Conservation (phyloP, 1,139 yeast genomes). For the Candida tropicalis region DNA sequence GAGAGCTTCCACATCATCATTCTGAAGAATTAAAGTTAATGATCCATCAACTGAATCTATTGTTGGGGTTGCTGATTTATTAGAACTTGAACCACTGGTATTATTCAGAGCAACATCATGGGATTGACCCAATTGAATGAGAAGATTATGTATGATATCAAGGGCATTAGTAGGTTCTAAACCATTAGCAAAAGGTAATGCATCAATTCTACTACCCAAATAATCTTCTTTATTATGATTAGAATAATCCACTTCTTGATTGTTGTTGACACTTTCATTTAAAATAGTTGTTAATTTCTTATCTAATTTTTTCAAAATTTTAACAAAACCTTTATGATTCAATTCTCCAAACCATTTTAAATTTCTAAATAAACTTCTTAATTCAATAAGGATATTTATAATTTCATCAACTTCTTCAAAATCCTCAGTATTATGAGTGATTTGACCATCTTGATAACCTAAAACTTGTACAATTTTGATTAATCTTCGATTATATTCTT, state of each 20-base stretch:
- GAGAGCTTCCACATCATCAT: conserved; percentile 49
- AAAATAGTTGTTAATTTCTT: conserved; percentile 58
- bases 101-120: conserved; percentile 18
- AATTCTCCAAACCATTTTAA: conserved; percentile 93
- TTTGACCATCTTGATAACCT: conserved; percentile 29
- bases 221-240: conserved; percentile 68
- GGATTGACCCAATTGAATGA: conserved; percentile 39
- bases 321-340: conserved; percentile 86
- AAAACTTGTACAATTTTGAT: conserved; percentile 44
- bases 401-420: conserved; percentile 79
- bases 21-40: conserved; percentile 34
- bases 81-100: background rate
- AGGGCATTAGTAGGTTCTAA: conserved; percentile 57
- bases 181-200: conserved; percentile 79
- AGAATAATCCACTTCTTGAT: conserved; percentile 36
- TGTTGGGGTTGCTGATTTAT: background rate
- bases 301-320: conserved; percentile 88
- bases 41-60: conserved; percentile 7
- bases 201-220: conserved; percentile 67
- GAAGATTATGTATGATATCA: conserved; percentile 54
- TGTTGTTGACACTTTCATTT: conserved; percentile 11
- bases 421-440: conserved; percentile 37
- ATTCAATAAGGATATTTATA: conserved; percentile 71
- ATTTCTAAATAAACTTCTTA: conserved; percentile 77
- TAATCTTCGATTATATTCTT: conserved; percentile 74